Evolutionary conservation across 148 eudicot genomes (phyloP).

Genomic region (Arctostaphylos glauca): DNA sequence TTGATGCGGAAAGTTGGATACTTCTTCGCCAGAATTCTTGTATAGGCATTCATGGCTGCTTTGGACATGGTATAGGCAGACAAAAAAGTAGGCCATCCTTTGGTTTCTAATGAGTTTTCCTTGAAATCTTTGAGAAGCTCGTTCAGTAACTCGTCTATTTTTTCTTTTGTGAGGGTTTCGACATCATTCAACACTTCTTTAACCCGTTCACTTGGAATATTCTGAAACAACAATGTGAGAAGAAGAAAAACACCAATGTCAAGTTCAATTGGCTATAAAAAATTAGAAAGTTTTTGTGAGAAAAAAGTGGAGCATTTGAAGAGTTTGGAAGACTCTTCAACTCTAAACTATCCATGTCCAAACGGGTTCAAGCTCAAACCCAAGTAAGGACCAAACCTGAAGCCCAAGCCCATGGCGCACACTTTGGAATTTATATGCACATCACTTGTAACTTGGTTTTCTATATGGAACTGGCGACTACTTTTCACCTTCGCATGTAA

Average conservation of each 20-base stretch:
- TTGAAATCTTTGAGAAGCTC: conserved; percentile 37
- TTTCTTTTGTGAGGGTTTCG: conserved; percentile 47
- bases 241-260: not conserved
- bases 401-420: too few species aligned
- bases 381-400: too few species aligned
- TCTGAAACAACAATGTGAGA: conserved; percentile 18
- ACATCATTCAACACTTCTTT: conserved; percentile 28
- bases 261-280: not conserved
- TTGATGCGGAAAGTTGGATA: conserved; percentile 31
- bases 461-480: too few species aligned
- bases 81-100: conserved; percentile 20
- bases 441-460: too few species aligned
- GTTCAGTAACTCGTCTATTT: conserved; percentile 31
- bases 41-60: conserved; percentile 35
- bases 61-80: conserved; percentile 29
- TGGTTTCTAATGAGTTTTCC: conserved; percentile 14
- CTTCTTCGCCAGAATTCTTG: conserved; percentile 31
- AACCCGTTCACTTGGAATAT: conserved; percentile 24
- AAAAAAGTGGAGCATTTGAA: too few species aligned
- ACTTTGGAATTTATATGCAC: too few species aligned
- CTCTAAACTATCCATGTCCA: too few species aligned
- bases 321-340: too few species aligned
- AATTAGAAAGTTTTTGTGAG: too few species aligned
- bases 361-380: too few species aligned
- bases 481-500: too few species aligned